Percentiles rank a stretch among this genome's conserved stretches.
Evolutionary conservation across 371 early-diverging fungal species (phyloP).

Genomic region (Syncephalastrum sp.): DNA sequence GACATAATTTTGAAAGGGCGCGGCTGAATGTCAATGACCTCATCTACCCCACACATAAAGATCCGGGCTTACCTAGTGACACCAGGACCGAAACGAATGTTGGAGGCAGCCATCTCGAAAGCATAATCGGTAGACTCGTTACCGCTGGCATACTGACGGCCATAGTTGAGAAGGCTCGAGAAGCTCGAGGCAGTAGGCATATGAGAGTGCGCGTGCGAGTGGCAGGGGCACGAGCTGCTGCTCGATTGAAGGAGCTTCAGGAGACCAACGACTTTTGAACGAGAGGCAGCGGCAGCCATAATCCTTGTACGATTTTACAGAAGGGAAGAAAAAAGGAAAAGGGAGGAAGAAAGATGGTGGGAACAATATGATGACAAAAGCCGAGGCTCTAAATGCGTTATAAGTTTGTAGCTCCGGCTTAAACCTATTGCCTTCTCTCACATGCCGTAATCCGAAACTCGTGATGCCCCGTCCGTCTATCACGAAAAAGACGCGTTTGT

Average conservation of each 20-base stretch:
- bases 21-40: too few species aligned
- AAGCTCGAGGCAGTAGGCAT: slow-evolving; percentile 29
- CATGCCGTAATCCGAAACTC: too few species aligned
- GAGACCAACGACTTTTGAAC: slow-evolving; percentile 48
- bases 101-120: slow-evolving; percentile 89
- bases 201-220: slow-evolving; percentile 34
- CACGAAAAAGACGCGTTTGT: too few species aligned
- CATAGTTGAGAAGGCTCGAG: slow-evolving; percentile 41
- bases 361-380: too few species aligned
- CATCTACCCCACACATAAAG: too few species aligned
- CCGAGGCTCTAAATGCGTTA: too few species aligned
- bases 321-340: too few species aligned
- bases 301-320: not conserved
- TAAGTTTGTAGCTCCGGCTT: too few species aligned
- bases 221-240: slow-evolving; percentile 59
- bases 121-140: slow-evolving; percentile 69
- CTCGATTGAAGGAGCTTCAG: slow-evolving; percentile 42
- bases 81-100: slow-evolving; percentile 84
- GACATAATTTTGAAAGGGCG: slow-evolving; percentile 6
- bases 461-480: too few species aligned
- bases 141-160: slow-evolving; percentile 49
- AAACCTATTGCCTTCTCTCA: too few species aligned
- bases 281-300: slow-evolving; percentile 50
- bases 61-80: slow-evolving; percentile 62
- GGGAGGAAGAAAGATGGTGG: too few species aligned